Base-by-base conservation (phyloP, 1,139 yeast species). In the Spathaspora sp. region DNA sequence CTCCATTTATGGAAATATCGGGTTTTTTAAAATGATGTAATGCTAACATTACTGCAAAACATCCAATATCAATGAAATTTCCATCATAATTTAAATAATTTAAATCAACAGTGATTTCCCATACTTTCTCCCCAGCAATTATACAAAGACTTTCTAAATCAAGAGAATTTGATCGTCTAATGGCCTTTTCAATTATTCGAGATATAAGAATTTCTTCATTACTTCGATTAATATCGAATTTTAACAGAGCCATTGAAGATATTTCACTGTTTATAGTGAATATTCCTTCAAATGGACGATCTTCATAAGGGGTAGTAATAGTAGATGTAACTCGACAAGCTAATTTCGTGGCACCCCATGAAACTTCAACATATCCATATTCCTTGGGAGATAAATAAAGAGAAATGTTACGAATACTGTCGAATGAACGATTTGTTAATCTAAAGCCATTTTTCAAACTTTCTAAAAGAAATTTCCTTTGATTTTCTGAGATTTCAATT, bases 61-160 rank as follows among this genome's bases (percentile, higher is more conserved):
- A 89, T 37, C 95, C 86, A 16, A 90, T 87, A 64, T 93, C 99
- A 39, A 91, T 83, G 38, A 93, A 77, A 33, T 95, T 95, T 36
- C 99, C 99, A 65, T 93, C 99, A 59, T 82, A 89, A 60, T 90
- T 86, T 51, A 93, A 69, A 55, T 87, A 88, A 61, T 90, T 96
- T 31, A 93, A 82, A 60, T 91, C 98, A 0, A 95, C 97, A 47
- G 95, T 76, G 15, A 93, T 73, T 48, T 82, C 76, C 99, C 99
- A 93, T 58, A 95, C 91, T 55, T 89, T 84, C 49, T 83, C 80
- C 1, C 98, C 98, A 0, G 97, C 96, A 24, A 88, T 81, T 42
- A 93, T 89, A 69, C 98, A 91, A 45, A 93, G 70, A 49, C 89
- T 82, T 61, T 93, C 99, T 42, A 91, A 76, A 65, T 93, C 99